Base-by-base conservation (phyloP, 2,329 filamentous ascomycete species). In the Cladophialophora carrionii region DNA sequence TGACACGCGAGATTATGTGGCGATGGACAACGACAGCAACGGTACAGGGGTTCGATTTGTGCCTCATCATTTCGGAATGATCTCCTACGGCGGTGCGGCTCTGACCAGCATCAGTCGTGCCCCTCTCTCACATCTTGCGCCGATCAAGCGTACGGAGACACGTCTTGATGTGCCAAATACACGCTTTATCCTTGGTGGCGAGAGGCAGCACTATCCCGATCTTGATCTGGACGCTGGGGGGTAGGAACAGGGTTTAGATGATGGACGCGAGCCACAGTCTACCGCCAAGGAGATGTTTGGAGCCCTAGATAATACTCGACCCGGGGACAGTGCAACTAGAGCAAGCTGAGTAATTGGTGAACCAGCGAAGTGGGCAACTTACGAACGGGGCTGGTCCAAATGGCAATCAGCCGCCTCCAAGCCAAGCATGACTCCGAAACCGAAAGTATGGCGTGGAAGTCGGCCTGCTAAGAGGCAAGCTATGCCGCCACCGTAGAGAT, bases 31-130 rank as follows among this genome's bases (percentile, higher is more conserved):
- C 54, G 12, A 20, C 54, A n/a, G n/a, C 14, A n/a, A 43, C 4
- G 26, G 9, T 24, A n/a, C 43, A 17, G 57, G 53, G n/a, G 61
- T 63, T 10, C 17, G 32, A 17, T 65, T 65, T 54, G 41, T 66
- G 46, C 64, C 61, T 41, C 46, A 63, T 26, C 58, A 65, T 51
- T 69, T 69, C 55, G 68, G 68, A 1, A 68, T 69, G 65, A 52
- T 68, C 54, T 61, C 65, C 6, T 67, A 62, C 22, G 58, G 58
- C 26, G 65, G 65, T 20, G 57, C 58, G 12, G 61, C 58, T 51
- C 22, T 66, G 10, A 58, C 51, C 31, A 43, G 51, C 29, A 55
- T 55, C 6, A 26, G 43, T 17, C 29, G 4, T 7, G 24, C 20
- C 12, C 49, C 53, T 14, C 14, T 14, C 7, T 43, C 37, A n/a